phyloP scores from a whole-genome alignment of 331 rosid species.

The Erythrophleum ivorense region DNA sequence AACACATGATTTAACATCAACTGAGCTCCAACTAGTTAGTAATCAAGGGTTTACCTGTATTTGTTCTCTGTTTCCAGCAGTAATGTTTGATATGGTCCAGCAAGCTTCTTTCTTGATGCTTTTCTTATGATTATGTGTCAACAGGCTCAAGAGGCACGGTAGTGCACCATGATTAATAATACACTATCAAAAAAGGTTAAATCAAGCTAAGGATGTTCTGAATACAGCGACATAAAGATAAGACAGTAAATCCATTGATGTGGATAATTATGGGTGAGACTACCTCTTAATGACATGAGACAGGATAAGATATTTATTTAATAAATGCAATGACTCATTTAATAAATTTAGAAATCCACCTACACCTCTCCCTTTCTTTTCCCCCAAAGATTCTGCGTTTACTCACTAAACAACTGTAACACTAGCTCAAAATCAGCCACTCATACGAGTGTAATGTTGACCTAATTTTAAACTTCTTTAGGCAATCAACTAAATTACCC shows the following conservation, averaged over 20 bases:
- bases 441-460: neutral
- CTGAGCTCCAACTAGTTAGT: neutral
- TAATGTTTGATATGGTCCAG: conserved; percentile 97
- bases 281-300: neutral
- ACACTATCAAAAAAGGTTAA: conserved; percentile 46
- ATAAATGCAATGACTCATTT: conserved; percentile 17
- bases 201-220: conserved; percentile 31
- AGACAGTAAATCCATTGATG: neutral
- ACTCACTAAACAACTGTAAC: neutral
- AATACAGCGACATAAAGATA: neutral
- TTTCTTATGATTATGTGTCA: conserved; percentile 86
- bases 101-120: conserved; percentile 95
- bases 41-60: conserved; percentile 68
- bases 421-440: conserved; percentile 5
- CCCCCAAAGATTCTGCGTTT: neutral
- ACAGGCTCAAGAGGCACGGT: conserved; percentile 74
- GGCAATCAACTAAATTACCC: neutral
- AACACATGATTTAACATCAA: conserved; percentile 15
- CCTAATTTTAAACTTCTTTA: too few relatives aligned
- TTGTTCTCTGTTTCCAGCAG: conserved; percentile 92
- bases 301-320: neutral
- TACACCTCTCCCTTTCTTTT: neutral
- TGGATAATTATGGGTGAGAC: neutral
- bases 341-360: too few relatives aligned
- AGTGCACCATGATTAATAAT: conserved; percentile 83